Evolutionary conservation across 2,329 filamentous ascomycete species (phyloP), one percentile per base, ranked within the genome.

Genomic region (Penicillium sp.): DNA sequence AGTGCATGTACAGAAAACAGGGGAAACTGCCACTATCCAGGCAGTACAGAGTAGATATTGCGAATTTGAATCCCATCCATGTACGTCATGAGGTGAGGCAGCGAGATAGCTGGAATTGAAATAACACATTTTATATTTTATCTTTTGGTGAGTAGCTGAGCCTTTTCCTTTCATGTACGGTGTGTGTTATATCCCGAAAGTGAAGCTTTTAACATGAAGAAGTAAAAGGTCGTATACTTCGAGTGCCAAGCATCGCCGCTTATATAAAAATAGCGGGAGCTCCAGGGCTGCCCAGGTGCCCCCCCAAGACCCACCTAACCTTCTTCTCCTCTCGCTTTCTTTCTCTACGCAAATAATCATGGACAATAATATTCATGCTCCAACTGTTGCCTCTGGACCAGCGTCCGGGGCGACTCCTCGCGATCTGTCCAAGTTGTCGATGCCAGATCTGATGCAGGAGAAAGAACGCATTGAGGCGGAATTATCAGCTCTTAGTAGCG

Each of bases 381-480:
- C 86, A n/a, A 89, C 86, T 19, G 86, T 90, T 76, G 82, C 88
- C 57, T 93, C 92, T 42, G 93, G 92, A 60, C 89, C 91, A 35
- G 88, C 87, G 10, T 88, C 87, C 56, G 82, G 82, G 58, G 71
- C 64, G 42, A 64, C 76, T 54, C 74, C 78, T 43, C 89, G 89
- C 73, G 88, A 89, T 64, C 78, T 84, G 65, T 79, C 84, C 52
- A 82, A 88, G 61, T 77, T 91, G 66, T 88, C 90, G 50, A 86
- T 97, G 71, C 78, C 84, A 43, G 89, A 96, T 78, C 85, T 97
- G 51, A 90, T 94, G 71, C 83, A 84, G 35, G 89, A 91, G 78
- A 97, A 96, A 75, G 88, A 93, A 66, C 83, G 86, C 56, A 79
- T 96, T 45, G 94, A 99, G 77, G 86, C 85, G 48, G 93, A 99